Evolutionary conservation across 2,329 filamentous ascomycete species (phyloP).

Genomic region (Sporothrix pallida): DNA sequence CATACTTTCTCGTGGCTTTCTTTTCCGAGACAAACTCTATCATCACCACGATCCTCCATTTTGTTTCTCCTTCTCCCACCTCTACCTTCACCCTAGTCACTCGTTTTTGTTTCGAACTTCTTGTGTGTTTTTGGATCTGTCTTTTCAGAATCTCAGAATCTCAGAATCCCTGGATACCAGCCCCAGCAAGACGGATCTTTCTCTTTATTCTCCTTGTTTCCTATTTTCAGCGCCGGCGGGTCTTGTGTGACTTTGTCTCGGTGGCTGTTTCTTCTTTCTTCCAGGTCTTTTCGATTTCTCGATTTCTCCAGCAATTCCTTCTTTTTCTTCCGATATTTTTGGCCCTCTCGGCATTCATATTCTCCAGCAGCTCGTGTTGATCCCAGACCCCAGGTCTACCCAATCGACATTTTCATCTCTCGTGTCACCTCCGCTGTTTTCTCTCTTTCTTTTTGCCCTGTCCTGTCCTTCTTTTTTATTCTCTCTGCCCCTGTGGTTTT

Average conservation of each 20-base stretch:
- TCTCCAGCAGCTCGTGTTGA: constrained; percentile 10
- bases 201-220: neutral
- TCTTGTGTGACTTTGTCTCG: constrained; percentile 25
- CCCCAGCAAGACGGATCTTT: neutral
- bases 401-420: neutral
- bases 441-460: neutral
- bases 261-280: constrained; percentile 4
- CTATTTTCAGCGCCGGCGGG: neutral
- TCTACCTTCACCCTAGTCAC: neutral
- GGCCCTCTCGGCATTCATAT: neutral
- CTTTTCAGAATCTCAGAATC: neutral
- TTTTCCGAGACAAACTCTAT: constrained; percentile 12
- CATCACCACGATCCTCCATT: neutral
- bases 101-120: neutral
- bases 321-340: neutral
- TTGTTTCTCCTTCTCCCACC: neutral
- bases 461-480: neutral
- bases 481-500: neutral
- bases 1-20: too few species aligned
- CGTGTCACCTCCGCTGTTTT: neutral
- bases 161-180: neutral
- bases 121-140: neutral
- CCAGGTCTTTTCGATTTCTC: neutral
- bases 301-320: neutral
- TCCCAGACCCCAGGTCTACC: neutral